phyloP scores from a whole-genome alignment of 2,329 filamentous ascomycete species.

The Seiridium cupressi region DNA sequence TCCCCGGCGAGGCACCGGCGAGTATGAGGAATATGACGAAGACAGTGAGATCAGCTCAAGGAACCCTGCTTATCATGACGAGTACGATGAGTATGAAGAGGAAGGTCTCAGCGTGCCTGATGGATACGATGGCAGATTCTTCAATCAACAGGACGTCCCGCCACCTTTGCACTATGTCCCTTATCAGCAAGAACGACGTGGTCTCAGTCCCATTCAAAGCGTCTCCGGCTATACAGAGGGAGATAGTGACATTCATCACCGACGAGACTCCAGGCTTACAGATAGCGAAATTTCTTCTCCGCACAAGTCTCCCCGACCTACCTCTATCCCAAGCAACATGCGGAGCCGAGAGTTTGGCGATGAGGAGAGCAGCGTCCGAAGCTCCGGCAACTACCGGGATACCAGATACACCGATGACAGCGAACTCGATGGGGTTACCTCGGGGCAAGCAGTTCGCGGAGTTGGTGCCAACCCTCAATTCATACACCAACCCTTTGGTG shows the following conservation, averaged over 20 bases:
- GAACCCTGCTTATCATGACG: slow-evolving; percentile 30
- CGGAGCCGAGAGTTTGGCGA: slow-evolving; percentile 53
- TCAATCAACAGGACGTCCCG: slow-evolving; percentile 61
- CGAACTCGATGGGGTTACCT: slow-evolving; percentile 57
- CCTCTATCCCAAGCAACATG: slow-evolving; percentile 54
- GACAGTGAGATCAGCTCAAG: slow-evolving; percentile 44
- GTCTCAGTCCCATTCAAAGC: slow-evolving; percentile 86
- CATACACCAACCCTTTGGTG: slow-evolving; percentile 67
- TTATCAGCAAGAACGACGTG: slow-evolving; percentile 67
- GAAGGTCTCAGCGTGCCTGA: slow-evolving; percentile 32
- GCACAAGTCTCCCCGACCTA: slow-evolving; percentile 52
- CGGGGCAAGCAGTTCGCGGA: slow-evolving; percentile 69
- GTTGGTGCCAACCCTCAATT: slow-evolving; percentile 74
- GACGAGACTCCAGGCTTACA: slow-evolving; percentile 56
- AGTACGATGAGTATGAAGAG: slow-evolving; percentile 42
- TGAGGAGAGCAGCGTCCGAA: slow-evolving; percentile 55
- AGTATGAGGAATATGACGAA: slow-evolving; percentile 47
- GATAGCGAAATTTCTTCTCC: slow-evolving; percentile 59
- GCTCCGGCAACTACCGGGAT: slow-evolving; percentile 52
- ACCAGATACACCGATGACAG: slow-evolving; percentile 51
- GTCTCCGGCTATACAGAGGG: slow-evolving; percentile 82
- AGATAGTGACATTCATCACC: slow-evolving; percentile 55
- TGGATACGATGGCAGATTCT: slow-evolving; percentile 45
- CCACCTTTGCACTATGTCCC: slow-evolving; percentile 65
- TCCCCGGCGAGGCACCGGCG: slow-evolving; percentile 42